Base-by-base conservation (phyloP, 2,329 filamentous ascomycete genomes). In the Cercospora brassicicola region DNA sequence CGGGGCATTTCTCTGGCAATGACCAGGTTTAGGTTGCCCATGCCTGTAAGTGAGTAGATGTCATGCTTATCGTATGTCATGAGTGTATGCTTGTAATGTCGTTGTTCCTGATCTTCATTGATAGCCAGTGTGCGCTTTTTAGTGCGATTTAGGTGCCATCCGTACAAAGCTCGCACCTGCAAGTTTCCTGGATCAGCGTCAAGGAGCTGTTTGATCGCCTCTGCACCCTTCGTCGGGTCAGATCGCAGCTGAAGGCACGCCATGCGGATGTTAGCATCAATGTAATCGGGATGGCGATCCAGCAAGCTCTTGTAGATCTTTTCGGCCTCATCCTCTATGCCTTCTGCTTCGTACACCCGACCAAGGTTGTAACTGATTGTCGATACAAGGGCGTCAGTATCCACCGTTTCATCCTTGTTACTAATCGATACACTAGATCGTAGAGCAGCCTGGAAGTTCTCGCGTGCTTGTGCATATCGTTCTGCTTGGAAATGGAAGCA, bases 311-410 rank as follows among this genome's bases (percentile, higher is more conserved):
- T 91, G 77, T 98, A 99, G 2, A 96, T 91, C 74, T 92, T 91
- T 69, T 92, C 88, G 1, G 95, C 95, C 79, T 96, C 90, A 45
- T 96, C 91, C 6, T 88, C 85, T 77, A 94, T 86, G 39, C 91
- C 90, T 63, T 92, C 89, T 0, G 92, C 90, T 82, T 99, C 95
- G 75, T 97, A 97, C 67, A 93, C 96, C 67, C 95, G 88, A 30
- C 91, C 95, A 48, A 99, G 88, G 76, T 98, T 99, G 85, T 95
- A 99, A 78, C 93, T 97, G 78, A 99, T 96, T 2, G 94, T 97
- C 0, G 94, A 97, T 28, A 98, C 90, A 4, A 99, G 85, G 13
- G 93, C 93, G 80, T 99, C 95, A 0, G 90, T 94, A 77, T 98
- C 95, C 69, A 90, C 67, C 56, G 70, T 67, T 23, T 68, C 69